Base-by-base conservation (phyloP, 352 stramenopile species). In the Phytophthora syringae region DNA sequence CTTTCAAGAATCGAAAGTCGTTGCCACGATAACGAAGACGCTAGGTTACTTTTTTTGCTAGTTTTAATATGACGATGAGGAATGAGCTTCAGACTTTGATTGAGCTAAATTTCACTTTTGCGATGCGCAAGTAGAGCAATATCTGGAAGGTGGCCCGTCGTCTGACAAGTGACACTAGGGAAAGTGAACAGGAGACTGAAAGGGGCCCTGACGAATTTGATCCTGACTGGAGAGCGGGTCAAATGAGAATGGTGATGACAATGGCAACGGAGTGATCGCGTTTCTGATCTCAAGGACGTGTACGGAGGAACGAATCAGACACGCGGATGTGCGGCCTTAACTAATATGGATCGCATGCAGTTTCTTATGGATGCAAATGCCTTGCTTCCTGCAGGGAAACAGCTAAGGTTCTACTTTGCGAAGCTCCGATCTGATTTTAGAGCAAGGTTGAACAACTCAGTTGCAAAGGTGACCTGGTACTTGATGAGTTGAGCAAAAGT, bases 391-490 rank as follows among this genome's bases (percentile, higher is more conserved):
- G 24, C 44, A 10, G 36, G n/a, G n/a, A 57, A 57, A 21, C 51
- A 63, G 13, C 25, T 57, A 4, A 28, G 25, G 16, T 52, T 68
- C 13, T 68, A 68, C 30, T 7, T 68, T 27, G 60, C 60, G 15
- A 32, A 27, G 16, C 51, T 68, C 27, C 22, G 25, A 28, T 22
- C 18, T 9, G 36, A 21, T 43, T 21, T 43, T 18, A 43, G 20
- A 21, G 13, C 36, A 15, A 43, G 36, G 10, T 21, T 11, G 13
- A 15, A 15, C 3, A 43, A 43, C 18, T 7, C 36, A 21, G 36
- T 51, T 9, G 27, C 52, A 44, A 52, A 44, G 11, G 13, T 42
- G 11, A 32, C 21, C 2, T 63, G 55, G 42, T 55, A 51, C 25
- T 54, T n/a, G 42, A n/a, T 50, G 12, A 43, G n/a, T 25, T 43